These are phyloP conservation scores for Aurinia saxatilis DNA, from an alignment of 345 rosid genomes.

Conservation along the genomic window DNA sequence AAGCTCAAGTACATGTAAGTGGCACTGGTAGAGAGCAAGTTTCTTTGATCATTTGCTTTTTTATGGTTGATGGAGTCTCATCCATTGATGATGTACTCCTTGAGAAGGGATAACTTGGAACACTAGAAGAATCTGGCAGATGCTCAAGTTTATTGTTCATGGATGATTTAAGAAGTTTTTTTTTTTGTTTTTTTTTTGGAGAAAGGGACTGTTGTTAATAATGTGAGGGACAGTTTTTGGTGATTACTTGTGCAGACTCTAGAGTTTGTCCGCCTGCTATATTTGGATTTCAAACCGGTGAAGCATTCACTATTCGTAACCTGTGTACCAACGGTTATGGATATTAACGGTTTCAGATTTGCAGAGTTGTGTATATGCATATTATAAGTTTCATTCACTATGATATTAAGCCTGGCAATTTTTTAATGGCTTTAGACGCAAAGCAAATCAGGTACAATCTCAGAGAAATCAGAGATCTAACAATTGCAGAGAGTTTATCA, in stretches of 20 bases:
- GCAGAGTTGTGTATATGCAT: slow-evolving; percentile 49
- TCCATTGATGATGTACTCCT: background rate
- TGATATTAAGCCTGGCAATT: slow-evolving; percentile 54
- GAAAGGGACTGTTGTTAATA: slow-evolving; percentile 17
- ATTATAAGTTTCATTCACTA: slow-evolving; percentile 49
- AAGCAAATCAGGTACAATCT: slow-evolving; percentile 47
- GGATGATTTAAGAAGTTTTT: too few relatives aligned
- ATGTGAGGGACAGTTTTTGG: slow-evolving; percentile 70
- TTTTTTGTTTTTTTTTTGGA: background rate
- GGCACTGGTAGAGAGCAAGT: background rate
- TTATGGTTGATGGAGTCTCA: slow-evolving; percentile 12
- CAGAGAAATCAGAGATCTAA: too few relatives aligned
- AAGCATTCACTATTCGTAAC: slow-evolving; percentile 86
- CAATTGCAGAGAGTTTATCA: too few relatives aligned
- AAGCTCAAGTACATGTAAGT: slow-evolving; percentile 66
- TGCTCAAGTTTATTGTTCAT: slow-evolving; percentile 23
- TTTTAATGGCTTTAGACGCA: slow-evolving; percentile 50
- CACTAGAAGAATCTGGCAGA: slow-evolving; percentile 58
- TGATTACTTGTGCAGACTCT: slow-evolving; percentile 96
- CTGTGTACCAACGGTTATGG: too few relatives aligned
- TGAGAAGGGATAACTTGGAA: slow-evolving; percentile 64
- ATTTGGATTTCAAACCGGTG: slow-evolving; percentile 95
- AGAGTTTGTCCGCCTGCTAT: slow-evolving; percentile 89
- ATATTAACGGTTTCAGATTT: slow-evolving; percentile 39
- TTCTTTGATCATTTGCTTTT: slow-evolving; percentile 16